phyloP scores from a whole-genome alignment of 768 basidiomycete genomes.

The Candolleomyces efflorescens region DNA sequence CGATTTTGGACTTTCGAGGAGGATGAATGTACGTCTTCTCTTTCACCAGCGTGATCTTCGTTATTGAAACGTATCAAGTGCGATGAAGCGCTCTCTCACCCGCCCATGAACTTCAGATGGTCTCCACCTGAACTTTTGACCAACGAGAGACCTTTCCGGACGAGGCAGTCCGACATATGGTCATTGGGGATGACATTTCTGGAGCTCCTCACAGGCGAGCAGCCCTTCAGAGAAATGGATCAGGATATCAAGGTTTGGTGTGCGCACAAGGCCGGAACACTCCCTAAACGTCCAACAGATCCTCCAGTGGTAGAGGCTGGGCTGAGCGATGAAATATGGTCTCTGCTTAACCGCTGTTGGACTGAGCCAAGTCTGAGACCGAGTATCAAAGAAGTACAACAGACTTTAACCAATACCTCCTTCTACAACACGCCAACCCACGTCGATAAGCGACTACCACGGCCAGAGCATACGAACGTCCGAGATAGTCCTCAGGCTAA shows the following conservation, averaged over 20 bases:
- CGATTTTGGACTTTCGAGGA: constrained; percentile 42
- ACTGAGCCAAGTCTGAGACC: constrained; percentile 34
- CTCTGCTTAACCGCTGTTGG: constrained; percentile 41
- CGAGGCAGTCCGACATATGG: constrained; percentile 44
- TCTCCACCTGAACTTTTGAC: constrained; percentile 36
- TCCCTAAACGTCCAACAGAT: constrained; percentile 32
- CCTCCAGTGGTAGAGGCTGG: constrained; percentile 13
- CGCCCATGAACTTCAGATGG: constrained; percentile 33
- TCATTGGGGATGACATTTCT: constrained; percentile 45
- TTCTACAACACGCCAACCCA: neutral
- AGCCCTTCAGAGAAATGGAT: constrained; percentile 29
- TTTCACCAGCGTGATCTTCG: neutral
- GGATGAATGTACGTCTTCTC: constrained; percentile 26
- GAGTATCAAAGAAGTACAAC: constrained; percentile 30
- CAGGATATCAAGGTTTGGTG: constrained; percentile 31
- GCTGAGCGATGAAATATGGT: constrained; percentile 38
- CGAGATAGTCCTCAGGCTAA: too few relatives aligned
- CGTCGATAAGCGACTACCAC: neutral
- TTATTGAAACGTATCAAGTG: constrained; percentile 15
- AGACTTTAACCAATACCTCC: constrained; percentile 11
- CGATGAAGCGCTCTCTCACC: constrained; percentile 20
- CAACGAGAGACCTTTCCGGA: constrained; percentile 16
- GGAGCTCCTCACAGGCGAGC: constrained; percentile 41
- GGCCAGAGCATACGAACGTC: too few relatives aligned
- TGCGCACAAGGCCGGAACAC: constrained; percentile 29